Percentiles rank a stretch among this genome's conserved stretches.
These are phyloP conservation scores for Aspergillus felis DNA, from an alignment of 2,329 filamentous ascomycete genomes.

Conservation along the genomic window DNA sequence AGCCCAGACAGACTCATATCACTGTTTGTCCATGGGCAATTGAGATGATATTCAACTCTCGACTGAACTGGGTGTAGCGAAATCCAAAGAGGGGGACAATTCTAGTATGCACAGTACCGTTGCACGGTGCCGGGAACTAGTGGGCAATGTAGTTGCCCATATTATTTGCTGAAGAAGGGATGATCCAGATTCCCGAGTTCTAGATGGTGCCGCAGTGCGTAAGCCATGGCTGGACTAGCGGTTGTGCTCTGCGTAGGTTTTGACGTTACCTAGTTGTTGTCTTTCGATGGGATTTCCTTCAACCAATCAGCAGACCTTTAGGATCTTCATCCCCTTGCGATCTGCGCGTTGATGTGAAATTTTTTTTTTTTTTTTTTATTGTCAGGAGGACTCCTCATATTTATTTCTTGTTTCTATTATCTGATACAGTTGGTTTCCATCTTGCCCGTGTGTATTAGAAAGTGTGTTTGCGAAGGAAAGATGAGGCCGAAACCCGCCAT, in stretches of 20 bases:
- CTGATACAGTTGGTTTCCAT: neutral
- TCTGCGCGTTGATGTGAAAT: neutral
- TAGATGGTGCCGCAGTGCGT: neutral
- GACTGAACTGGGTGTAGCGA: neutral
- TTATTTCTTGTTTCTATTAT: neutral
- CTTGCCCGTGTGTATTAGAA: neutral
- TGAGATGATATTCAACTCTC: neutral
- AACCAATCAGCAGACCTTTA: neutral
- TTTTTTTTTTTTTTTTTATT: neutral
- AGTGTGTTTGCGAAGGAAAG: neutral
- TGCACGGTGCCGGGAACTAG: neutral
- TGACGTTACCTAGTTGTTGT: neutral
- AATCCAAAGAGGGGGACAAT: neutral
- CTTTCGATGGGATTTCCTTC: neutral
- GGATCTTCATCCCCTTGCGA: neutral
- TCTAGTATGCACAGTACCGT: neutral
- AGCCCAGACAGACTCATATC: neutral
- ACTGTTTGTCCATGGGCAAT: neutral
- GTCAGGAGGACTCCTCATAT: no score
- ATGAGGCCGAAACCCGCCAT: neutral
- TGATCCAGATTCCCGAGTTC: neutral
- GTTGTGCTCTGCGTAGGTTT: neutral
- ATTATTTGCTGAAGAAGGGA: neutral
- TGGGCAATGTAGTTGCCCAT: neutral
- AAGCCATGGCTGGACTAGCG: neutral